These are phyloP conservation scores for Cyclocybe aegerita DNA, from an alignment of 768 basidiomycete genomes.

Conservation along the genomic window DNA sequence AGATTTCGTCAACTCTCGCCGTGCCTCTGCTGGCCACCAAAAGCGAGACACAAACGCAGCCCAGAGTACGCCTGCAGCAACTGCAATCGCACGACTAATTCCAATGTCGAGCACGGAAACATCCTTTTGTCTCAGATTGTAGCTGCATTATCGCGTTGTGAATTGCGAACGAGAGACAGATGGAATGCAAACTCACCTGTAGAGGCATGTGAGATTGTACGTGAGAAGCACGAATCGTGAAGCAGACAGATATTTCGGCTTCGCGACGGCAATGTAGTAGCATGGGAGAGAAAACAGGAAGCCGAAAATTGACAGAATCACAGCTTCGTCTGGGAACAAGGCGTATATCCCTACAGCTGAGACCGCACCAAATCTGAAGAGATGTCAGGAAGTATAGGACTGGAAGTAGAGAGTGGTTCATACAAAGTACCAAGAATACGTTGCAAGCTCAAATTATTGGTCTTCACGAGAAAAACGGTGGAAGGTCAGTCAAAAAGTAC, in stretches of 20 bases:
- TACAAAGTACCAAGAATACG: slow-evolving; percentile 86
- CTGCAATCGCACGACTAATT: slow-evolving; percentile 73
- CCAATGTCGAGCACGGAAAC: slow-evolving; percentile 70
- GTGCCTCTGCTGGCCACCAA: slow-evolving; percentile 96
- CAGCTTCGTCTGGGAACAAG: slow-evolving; percentile 72
- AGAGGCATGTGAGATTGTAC: slow-evolving; percentile 85
- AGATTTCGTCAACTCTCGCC: slow-evolving; percentile 80
- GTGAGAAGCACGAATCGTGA: slow-evolving; percentile 83
- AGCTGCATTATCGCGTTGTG: slow-evolving; percentile 41
- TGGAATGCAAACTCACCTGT: slow-evolving; percentile 42
- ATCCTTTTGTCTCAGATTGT: slow-evolving; percentile 69
- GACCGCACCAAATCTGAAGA: slow-evolving; percentile 68
- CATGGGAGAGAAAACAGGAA: slow-evolving; percentile 92
- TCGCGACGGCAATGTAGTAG: slow-evolving; percentile 85
- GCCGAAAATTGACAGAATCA: slow-evolving; percentile 78
- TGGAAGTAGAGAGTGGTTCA: slow-evolving; percentile 24
- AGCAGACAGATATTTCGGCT: slow-evolving; percentile 72
- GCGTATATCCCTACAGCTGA: slow-evolving; percentile 74
- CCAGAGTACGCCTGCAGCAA: slow-evolving; percentile 86
- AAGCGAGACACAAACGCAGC: slow-evolving; percentile 83
- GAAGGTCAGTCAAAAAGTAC: background rate
- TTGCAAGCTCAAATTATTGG: slow-evolving; percentile 82
- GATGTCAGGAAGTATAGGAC: slow-evolving; percentile 4
- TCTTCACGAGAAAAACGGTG: slow-evolving; percentile 41
- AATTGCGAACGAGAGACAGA: background rate